Conservation (phyloP, 257 asterid species). For the Solanum gracilifrons region DNA sequence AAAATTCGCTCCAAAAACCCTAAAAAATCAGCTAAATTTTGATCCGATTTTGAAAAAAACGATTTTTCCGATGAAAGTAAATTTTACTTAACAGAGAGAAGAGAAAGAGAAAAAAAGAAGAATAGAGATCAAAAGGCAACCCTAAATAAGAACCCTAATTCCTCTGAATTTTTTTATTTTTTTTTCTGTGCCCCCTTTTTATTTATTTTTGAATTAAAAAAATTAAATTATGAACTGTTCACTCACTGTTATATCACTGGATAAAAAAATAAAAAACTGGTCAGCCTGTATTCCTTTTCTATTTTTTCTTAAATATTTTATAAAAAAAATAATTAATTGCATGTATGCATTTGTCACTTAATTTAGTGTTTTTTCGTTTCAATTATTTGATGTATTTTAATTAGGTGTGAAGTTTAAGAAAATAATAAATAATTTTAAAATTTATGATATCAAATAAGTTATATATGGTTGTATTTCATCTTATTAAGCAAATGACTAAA, state of each 20-base stretch:
- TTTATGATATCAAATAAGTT: too few species aligned
- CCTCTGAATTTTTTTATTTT: neutral
- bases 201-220: too few species aligned
- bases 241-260: neutral
- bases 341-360: neutral
- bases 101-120: neutral
- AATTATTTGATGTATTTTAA: neutral
- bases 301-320: too few species aligned
- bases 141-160: conserved; percentile 20
- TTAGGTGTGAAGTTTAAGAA: too few species aligned
- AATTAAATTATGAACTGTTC: neutral
- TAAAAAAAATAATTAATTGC: neutral
- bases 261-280: too few species aligned
- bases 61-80: neutral
- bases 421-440: too few species aligned
- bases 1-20: conserved; percentile 9
- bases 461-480: neutral
- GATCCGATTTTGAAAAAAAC: neutral
- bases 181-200: neutral
- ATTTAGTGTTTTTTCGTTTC: neutral
- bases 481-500: neutral
- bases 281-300: neutral
- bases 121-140: conserved; percentile 10
- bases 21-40: neutral
- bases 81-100: neutral